These are phyloP conservation scores for Debaryomyces castellii DNA, from an alignment of 805 yeast species.

Conservation along the genomic window DNA sequence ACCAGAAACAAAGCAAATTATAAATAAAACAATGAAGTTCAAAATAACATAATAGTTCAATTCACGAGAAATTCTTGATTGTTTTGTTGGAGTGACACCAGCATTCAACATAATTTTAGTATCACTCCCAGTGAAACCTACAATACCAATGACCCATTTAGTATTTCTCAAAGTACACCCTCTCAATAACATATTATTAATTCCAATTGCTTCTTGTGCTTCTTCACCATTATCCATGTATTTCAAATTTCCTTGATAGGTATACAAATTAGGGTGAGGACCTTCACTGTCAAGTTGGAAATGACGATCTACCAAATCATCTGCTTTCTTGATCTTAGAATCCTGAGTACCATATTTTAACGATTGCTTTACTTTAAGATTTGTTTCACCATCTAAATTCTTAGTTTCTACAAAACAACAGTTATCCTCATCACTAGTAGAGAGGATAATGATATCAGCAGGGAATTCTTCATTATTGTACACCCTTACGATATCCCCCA, in stretches of 20 bases:
- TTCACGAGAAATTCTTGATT: conserved; percentile 70
- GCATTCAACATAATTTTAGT: conserved; percentile 81
- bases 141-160: conserved; percentile 79
- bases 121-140: conserved; percentile 74
- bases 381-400: conserved; percentile 51
- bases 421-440: conserved; percentile 70
- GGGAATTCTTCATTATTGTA: conserved; percentile 75
- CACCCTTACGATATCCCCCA: conserved; percentile 71
- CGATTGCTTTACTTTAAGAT: conserved; percentile 74
- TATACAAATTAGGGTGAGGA: conserved; percentile 75
- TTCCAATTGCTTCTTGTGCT: conserved; percentile 63
- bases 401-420: conserved; percentile 61
- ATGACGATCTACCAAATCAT: conserved; percentile 38
- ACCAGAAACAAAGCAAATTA: conserved; percentile 69
- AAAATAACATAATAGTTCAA: conserved; percentile 67
- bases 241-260: conserved; percentile 67
- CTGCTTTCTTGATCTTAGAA: conserved; percentile 38
- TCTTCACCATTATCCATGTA: conserved; percentile 15
- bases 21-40: conserved; percentile 63
- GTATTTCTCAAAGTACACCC: conserved; percentile 81
- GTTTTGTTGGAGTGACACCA: conserved; percentile 77
- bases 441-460: conserved; percentile 66
- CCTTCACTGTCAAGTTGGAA: conserved; percentile 82
- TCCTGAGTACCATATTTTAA: conserved; percentile 57
- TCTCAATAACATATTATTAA: conserved; percentile 67